Percentiles rank a stretch among this genome's conserved stretches.
Evolutionary conservation across 352 stramenopile genomes (phyloP).

Genomic region (Globisporangium cystogenes): DNA sequence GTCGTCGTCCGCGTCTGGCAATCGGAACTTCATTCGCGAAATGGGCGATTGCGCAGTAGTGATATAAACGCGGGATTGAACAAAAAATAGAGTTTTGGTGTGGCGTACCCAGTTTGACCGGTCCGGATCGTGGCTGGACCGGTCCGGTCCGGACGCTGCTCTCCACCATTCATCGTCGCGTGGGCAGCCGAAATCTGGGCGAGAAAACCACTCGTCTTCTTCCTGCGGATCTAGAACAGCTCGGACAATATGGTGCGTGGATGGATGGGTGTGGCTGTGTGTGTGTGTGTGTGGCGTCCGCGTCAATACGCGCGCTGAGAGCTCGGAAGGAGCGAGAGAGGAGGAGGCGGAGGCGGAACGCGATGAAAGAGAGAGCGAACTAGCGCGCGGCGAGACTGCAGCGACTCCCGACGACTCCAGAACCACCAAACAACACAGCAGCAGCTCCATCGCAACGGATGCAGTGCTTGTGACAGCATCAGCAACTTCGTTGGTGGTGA

Average conservation of each 20-base stretch:
- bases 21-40: slow-evolving; percentile 46
- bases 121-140: too few species aligned
- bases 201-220: slow-evolving; percentile 82
- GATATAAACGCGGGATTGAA: not conserved
- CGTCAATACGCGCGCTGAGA: too few species aligned
- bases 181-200: slow-evolving; percentile 3
- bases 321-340: too few species aligned
- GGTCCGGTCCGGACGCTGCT: too few species aligned
- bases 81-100: too few species aligned
- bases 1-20: slow-evolving; percentile 22
- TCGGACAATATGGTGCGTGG: slow-evolving; percentile 69
- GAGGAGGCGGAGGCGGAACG: not conserved
- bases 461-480: not conserved
- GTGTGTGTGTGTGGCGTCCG: slow-evolving; percentile 5
- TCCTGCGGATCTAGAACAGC: slow-evolving; percentile 81
- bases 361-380: too few species aligned
- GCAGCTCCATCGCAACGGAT: not conserved
- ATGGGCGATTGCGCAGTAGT: slow-evolving; percentile 10
- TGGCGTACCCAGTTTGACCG: too few species aligned
- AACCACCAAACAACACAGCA: not conserved
- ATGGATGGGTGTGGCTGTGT: not conserved
- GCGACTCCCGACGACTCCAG: too few species aligned
- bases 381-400: too few species aligned
- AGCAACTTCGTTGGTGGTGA: not conserved
- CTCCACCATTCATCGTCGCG: not conserved